phyloP scores from a whole-genome alignment of 768 basidiomycete genomes.

The Filobasidium wieringae region DNA sequence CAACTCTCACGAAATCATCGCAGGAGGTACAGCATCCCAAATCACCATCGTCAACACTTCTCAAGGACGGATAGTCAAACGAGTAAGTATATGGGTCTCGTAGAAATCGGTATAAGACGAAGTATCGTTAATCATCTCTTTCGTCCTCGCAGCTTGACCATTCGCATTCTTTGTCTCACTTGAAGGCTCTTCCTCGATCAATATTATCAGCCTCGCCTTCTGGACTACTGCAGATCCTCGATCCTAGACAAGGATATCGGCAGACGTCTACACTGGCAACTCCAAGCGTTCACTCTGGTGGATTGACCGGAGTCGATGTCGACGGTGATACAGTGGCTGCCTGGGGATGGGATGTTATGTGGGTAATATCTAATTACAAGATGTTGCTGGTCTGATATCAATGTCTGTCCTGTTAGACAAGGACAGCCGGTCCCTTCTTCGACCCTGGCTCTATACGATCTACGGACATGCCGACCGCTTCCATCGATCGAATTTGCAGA shows the following conservation, averaged over 20 bases:
- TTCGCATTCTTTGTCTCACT: slow-evolving; percentile 19
- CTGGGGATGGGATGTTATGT: slow-evolving; percentile 81
- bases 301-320: slow-evolving; percentile 68
- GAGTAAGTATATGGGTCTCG: slow-evolving; percentile 14
- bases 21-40: slow-evolving; percentile 42
- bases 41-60: slow-evolving; percentile 35
- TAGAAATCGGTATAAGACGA: neutral
- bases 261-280: slow-evolving; percentile 21
- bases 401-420: slow-evolving; percentile 47
- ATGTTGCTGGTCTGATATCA: neutral
- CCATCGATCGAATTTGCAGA: slow-evolving; percentile 76
- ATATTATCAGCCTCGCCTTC: slow-evolving; percentile 19
- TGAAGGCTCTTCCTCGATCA: slow-evolving; percentile 14
- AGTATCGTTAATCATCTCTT: neutral
- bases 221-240: slow-evolving; percentile 28
- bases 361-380: slow-evolving; percentile 11
- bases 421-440: slow-evolving; percentile 80
- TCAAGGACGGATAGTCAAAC: slow-evolving; percentile 27
- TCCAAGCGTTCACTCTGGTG: slow-evolving; percentile 69
- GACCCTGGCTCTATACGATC: slow-evolving; percentile 80
- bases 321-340: slow-evolving; percentile 71
- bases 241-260: slow-evolving; percentile 28
- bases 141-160: slow-evolving; percentile 16
- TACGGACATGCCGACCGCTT: slow-evolving; percentile 67
- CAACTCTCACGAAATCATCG: slow-evolving; percentile 36